phyloP scores from a whole-genome alignment of 805 yeast genomes.

The Ogataea naganishii region DNA sequence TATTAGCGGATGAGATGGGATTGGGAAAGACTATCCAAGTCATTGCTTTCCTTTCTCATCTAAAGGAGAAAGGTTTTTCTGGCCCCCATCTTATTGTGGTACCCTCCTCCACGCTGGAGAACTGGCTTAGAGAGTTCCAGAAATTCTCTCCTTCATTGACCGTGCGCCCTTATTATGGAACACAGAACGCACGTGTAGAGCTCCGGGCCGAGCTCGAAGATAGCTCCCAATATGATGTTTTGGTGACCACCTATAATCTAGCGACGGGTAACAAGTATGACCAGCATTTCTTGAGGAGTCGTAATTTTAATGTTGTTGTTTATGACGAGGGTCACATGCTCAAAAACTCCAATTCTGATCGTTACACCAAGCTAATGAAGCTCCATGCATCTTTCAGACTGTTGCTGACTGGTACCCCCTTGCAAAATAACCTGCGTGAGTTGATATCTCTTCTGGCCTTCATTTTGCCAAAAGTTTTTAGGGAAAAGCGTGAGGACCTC shows the following conservation, averaged over 20 bases:
- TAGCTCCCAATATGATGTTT: constrained; percentile 62
- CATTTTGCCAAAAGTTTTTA: constrained; percentile 77
- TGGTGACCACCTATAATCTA: constrained; percentile 88
- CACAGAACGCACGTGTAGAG: constrained; percentile 76
- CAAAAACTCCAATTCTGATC: constrained; percentile 80
- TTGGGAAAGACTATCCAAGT: constrained; percentile 96
- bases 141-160: constrained; percentile 76
- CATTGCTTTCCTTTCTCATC: constrained; percentile 80
- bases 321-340: constrained; percentile 98
- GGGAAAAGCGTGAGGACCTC: constrained; percentile 73
- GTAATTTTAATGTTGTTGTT: constrained; percentile 77
- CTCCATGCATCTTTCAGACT: constrained; percentile 78
- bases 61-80: constrained; percentile 48
- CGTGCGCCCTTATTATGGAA: constrained; percentile 92
- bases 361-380: constrained; percentile 82
- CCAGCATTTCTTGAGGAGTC: constrained; percentile 63
- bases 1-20: constrained; percentile 98
- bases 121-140: constrained; percentile 92
- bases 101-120: constrained; percentile 93
- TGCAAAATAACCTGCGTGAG: constrained; percentile 88
- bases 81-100: constrained; percentile 94
- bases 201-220: constrained; percentile 61
- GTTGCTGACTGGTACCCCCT: constrained; percentile 91
- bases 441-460: constrained; percentile 85
- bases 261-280: constrained; percentile 86